phyloP scores from a whole-genome alignment of 345 rosid genomes.

The Mercurialis annua region DNA sequence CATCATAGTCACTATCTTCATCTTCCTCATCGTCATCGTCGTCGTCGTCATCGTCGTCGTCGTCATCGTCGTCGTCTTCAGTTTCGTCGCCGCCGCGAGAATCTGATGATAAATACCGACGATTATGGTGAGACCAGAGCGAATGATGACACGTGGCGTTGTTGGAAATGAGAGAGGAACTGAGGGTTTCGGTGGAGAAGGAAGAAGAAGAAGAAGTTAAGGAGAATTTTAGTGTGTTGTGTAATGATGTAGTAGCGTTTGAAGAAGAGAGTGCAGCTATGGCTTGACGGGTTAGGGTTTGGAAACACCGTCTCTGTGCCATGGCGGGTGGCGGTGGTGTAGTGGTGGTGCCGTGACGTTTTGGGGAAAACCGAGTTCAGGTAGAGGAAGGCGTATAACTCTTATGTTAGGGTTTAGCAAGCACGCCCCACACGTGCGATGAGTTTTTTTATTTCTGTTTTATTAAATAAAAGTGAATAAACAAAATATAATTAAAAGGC shows the following conservation, averaged over 20 bases:
- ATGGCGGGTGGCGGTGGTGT: slow-evolving; percentile 28
- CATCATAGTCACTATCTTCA: not conserved
- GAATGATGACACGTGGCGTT: slow-evolving; percentile 16
- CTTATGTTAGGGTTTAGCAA: slow-evolving; percentile 1
- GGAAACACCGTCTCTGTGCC: slow-evolving; percentile 74
- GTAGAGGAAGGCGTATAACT: not conserved
- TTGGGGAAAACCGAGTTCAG: slow-evolving; percentile 10
- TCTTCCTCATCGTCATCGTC: slow-evolving; percentile 17
- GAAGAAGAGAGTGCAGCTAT: slow-evolving; percentile 33
- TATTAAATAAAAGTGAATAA: no score
- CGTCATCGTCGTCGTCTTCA: slow-evolving; percentile 26
- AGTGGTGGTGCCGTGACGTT: not conserved
- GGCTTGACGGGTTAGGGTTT: slow-evolving; percentile 44
- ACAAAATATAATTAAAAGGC: no score
- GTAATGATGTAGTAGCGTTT: slow-evolving; percentile 23
- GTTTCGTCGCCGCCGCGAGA: slow-evolving; percentile 25
- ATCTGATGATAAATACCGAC: slow-evolving; percentile 50
- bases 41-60: slow-evolving; percentile 27
- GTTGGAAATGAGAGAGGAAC: slow-evolving; percentile 8
- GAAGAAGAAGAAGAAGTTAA: slow-evolving; percentile 3
- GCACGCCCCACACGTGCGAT: not conserved
- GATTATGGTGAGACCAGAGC: slow-evolving; percentile 7
- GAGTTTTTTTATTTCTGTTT: not conserved
- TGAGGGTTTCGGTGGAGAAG: slow-evolving; percentile 18
- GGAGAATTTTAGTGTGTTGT: not conserved